Percentiles rank a stretch among this genome's conserved stretches.
Conservation (phyloP, 164 flowering plant genomes). For the Dillenia turbinata region DNA sequence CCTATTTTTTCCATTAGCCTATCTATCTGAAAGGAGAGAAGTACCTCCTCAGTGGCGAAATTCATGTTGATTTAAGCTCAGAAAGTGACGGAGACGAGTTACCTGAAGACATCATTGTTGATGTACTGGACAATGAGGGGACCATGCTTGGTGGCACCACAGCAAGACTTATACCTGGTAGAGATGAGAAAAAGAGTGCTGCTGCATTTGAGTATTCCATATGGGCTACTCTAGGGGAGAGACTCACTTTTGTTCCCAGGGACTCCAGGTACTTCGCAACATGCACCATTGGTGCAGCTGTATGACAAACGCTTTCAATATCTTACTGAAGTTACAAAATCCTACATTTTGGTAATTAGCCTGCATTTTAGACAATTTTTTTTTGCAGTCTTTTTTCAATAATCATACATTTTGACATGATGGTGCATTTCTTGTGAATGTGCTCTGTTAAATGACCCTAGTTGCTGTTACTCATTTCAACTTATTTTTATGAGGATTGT, state of each 20-base stretch:
- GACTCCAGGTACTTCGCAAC: slow-evolving; percentile 57
- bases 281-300: too few species aligned
- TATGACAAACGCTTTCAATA: too few species aligned
- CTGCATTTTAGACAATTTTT: too few species aligned
- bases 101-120: slow-evolving; percentile 50
- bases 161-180: slow-evolving; percentile 39
- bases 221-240: slow-evolving; percentile 82
- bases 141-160: slow-evolving; percentile 28
- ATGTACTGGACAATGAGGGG: slow-evolving; percentile 41
- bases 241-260: slow-evolving; percentile 64
- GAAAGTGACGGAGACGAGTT: slow-evolving; percentile 27
- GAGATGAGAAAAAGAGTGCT: slow-evolving; percentile 27
- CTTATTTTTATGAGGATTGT: too few species aligned
- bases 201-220: slow-evolving; percentile 61
- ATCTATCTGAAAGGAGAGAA: slow-evolving; percentile 77
- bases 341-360: too few species aligned
- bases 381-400: too few species aligned
- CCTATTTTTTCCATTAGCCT: slow-evolving; percentile 45
- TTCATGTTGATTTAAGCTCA: slow-evolving; percentile 45
- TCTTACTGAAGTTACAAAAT: too few species aligned
- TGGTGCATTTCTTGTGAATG: too few species aligned
- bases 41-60: slow-evolving; percentile 76
- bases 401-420: too few species aligned
- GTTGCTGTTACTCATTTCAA: too few species aligned
- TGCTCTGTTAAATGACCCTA: too few species aligned